These are phyloP conservation scores for Pseudozyma flocculosa DNA, from an alignment of 1,284 basidiomycete genomes.

Conservation along the genomic window DNA sequence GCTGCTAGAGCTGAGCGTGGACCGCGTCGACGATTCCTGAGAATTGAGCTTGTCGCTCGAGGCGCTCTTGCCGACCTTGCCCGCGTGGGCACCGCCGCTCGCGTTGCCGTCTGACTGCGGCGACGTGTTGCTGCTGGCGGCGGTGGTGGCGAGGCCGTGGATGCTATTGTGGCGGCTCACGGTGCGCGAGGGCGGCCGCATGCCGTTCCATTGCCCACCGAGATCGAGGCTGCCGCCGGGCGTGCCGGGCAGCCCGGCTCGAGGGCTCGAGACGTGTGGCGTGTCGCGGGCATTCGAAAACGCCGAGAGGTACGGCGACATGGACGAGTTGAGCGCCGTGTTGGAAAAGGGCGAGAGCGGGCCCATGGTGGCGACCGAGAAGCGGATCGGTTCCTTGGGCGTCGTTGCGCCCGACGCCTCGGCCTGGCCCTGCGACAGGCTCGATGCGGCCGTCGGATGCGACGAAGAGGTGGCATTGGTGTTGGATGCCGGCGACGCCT, in stretches of 20 bases:
- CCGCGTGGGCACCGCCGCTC: background rate
- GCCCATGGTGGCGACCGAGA: conserved; percentile 41
- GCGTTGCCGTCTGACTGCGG: conserved; percentile 22
- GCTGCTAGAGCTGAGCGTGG: conserved; percentile 4
- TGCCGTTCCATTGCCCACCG: conserved; percentile 34
- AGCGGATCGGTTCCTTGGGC: conserved; percentile 49
- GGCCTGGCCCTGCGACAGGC: conserved; percentile 12
- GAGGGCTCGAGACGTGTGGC: conserved; percentile 48
- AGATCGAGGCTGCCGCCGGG: conserved; percentile 27
- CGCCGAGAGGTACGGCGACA: conserved; percentile 55
- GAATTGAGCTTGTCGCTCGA: conserved; percentile 23
- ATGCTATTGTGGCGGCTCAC: conserved; percentile 38
- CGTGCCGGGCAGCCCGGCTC: conserved; percentile 19
- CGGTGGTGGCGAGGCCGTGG: conserved; percentile 11
- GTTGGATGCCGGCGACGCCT: conserved; percentile 8
- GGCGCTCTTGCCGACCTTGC: conserved; percentile 18
- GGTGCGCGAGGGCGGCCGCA: conserved; percentile 29
- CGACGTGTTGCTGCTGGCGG: conserved; percentile 15
- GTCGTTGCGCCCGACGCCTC: conserved; percentile 17
- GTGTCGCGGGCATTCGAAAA: conserved; percentile 56
- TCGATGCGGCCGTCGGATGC: conserved; percentile 10
- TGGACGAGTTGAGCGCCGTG: conserved; percentile 50
- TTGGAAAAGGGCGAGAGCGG: conserved; percentile 54
- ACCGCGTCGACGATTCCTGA: background rate
- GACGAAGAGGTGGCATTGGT: conserved; percentile 8